A percentile compares a stretch with the other conserved stretches of the same genome.
phyloP scores from a whole-genome alignment of 2,329 filamentous ascomycete genomes.

The Dissoconium aciculare region DNA sequence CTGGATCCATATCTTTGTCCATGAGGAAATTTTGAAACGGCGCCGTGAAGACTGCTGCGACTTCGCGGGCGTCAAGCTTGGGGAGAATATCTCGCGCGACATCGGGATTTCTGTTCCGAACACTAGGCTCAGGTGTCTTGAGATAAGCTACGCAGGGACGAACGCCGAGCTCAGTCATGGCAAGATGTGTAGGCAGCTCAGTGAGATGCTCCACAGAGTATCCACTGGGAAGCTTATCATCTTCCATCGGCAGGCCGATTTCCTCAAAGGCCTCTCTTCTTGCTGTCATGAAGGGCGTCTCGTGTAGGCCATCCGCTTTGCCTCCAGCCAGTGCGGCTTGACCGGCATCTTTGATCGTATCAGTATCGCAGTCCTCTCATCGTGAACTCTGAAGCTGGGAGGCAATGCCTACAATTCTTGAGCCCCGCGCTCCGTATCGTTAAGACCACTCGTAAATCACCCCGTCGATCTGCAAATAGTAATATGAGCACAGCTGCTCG shows the following conservation, averaged over 20 bases:
- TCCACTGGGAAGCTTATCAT: constrained; percentile 53
- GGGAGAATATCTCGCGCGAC: constrained; percentile 38
- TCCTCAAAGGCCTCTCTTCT: constrained; percentile 85
- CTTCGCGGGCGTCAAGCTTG: constrained; percentile 71
- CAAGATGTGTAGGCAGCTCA: constrained; percentile 50
- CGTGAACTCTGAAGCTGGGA: not conserved
- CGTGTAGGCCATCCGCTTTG: constrained; percentile 40
- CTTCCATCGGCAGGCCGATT: constrained; percentile 68
- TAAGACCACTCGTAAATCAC: constrained; percentile 56
- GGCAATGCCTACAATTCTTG: constrained; percentile 35
- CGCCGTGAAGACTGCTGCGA: constrained; percentile 84
- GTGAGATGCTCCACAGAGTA: constrained; percentile 82
- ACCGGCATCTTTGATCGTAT: constrained; percentile 32
- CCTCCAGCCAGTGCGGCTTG: constrained; percentile 36
- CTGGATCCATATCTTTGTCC: constrained; percentile 38
- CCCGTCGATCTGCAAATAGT: constrained; percentile 68
- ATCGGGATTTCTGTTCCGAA: constrained; percentile 49
- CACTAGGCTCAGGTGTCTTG: constrained; percentile 22
- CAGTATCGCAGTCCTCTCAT: constrained; percentile 2
- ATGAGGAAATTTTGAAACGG: constrained; percentile 72
- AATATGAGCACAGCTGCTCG: constrained; percentile 79
- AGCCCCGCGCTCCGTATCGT: constrained; percentile 46
- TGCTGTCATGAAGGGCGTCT: constrained; percentile 61
- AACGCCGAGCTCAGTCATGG: constrained; percentile 36
- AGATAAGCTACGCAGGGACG: constrained; percentile 47